These are phyloP conservation scores for Umbellularia californica DNA, from an alignment of 164 flowering plant genomes.

Conservation along the genomic window DNA sequence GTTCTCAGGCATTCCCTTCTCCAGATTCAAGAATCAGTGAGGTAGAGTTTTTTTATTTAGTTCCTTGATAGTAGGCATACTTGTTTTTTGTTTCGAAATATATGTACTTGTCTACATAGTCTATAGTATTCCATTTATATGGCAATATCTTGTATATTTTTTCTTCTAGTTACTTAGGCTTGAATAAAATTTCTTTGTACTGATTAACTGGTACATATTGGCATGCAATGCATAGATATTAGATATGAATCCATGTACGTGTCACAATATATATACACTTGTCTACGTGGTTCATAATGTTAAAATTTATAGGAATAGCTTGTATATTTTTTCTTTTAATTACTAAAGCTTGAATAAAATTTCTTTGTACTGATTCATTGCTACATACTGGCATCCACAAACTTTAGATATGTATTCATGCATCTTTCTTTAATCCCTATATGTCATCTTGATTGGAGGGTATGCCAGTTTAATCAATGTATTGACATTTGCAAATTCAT, in stretches of 20 bases:
- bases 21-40: slow-evolving; percentile 39
- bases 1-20: slow-evolving; percentile 29
- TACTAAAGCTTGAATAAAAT: background rate
- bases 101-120: background rate
- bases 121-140: too few species aligned
- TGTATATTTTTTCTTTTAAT: background rate
- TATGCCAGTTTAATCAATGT: too few species aligned
- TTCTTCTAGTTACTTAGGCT: background rate
- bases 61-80: background rate
- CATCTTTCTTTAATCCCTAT: background rate
- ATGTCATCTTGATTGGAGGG: too few species aligned
- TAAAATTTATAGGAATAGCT: background rate
- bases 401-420: too few species aligned
- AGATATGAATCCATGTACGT: too few species aligned
- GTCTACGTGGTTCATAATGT: too few species aligned
- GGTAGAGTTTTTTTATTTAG: slow-evolving; percentile 31
- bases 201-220: too few species aligned
- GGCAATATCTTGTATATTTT: background rate
- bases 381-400: too few species aligned
- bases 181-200: too few species aligned
- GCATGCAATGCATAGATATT: too few species aligned
- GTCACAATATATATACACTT: background rate
- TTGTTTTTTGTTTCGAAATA: too few species aligned
- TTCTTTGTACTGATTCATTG: background rate
- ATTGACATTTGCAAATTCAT: too few species aligned